Evolutionary conservation across 2,329 filamentous ascomycete species (phyloP), one percentile per base, ranked within the genome.

Genomic region (Ampelomyces quisqualis): DNA sequence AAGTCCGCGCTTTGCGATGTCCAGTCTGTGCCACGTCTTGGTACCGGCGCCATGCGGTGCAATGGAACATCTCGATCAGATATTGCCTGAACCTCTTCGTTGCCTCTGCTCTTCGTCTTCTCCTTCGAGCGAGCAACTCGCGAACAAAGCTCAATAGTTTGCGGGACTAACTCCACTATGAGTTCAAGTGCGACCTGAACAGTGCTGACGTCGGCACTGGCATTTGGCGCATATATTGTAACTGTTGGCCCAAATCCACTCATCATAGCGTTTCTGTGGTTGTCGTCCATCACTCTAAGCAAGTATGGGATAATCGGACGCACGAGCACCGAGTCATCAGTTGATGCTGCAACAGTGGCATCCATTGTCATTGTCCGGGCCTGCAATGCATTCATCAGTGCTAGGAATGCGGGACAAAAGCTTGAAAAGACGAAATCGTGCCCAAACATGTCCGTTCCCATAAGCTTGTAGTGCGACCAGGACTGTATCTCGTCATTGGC

Each of bases 401-500:
- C 15, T 5, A 30, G 32, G 13, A 41, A 35, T 11, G 38, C 38
- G 5, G 38, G 38, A 20, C 38, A 41, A 9, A 41, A 24, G 20
- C 24, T 26, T 1, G 38, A 14, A 9, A 41, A 34, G n/a, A 41
- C 4, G 5, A 30, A 24, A 23, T 41, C 38, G 26, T 41, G 38
- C 13, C 38, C 38, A 14, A 41, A 41, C 14, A 41, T 41, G 13
- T 41, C 32, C 5, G 32, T 35, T 18, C 38, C 32, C 17, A 41
- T 35, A 5, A 41, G 23, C 24, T 41, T 41, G 19, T 41, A 41
- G 21, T 30, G 24, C 8, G 18, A 31, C 38, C 38, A 41, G 1
- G 38, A 41, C 7, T 34, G 20, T 8, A 41, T 41, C 15, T 41
- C 31, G 11, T 41, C 38, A 13, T 41, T 41, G 32, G 31, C 34